These are phyloP conservation scores for Aspergillus piperis DNA, from an alignment of 2,329 filamentous ascomycete genomes.

Conservation along the genomic window DNA sequence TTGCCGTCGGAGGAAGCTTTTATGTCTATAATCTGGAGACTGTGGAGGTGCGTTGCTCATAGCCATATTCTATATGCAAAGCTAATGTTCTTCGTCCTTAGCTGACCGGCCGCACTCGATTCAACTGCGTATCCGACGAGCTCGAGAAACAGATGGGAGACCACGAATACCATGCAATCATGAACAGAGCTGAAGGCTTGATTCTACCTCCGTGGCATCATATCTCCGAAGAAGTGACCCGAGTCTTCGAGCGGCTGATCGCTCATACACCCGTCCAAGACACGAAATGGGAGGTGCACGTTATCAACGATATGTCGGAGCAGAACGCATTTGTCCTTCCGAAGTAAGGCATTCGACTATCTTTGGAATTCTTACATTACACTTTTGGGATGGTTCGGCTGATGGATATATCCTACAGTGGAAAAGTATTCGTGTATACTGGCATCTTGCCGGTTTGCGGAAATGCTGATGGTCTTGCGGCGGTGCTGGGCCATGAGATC, in stretches of 20 bases:
- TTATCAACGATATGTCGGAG: conserved; percentile 53
- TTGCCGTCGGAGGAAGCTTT: conserved; percentile 44
- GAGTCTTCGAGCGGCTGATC: conserved; percentile 57
- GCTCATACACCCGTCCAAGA: conserved; percentile 52
- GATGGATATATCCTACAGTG: conserved; percentile 34
- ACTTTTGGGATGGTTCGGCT: conserved; percentile 1
- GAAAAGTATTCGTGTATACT: conserved; percentile 66
- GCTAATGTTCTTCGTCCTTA: conserved; percentile 19
- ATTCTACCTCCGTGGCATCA: conserved; percentile 49
- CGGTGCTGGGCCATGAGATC: conserved; percentile 65
- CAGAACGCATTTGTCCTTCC: conserved; percentile 66
- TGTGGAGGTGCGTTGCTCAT: conserved; percentile 48
- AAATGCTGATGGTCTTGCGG: conserved; percentile 60
- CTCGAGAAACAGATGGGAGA: conserved; percentile 48
- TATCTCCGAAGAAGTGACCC: conserved; percentile 44
- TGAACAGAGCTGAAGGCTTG: conserved; percentile 47
- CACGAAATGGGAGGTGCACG: conserved; percentile 58
- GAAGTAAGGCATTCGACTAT: conserved; percentile 40
- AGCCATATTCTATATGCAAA: background rate
- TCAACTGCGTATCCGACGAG: conserved; percentile 56
- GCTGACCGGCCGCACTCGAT: conserved; percentile 58
- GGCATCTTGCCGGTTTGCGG: conserved; percentile 60
- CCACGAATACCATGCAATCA: conserved; percentile 50
- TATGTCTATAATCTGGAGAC: conserved; percentile 60
- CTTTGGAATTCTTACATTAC: too few species aligned